A percentile compares a stretch with the other conserved stretches of the same genome.
Conservation (phyloP, 176 grass and related monocot genomes). For the Ananas comosus region DNA sequence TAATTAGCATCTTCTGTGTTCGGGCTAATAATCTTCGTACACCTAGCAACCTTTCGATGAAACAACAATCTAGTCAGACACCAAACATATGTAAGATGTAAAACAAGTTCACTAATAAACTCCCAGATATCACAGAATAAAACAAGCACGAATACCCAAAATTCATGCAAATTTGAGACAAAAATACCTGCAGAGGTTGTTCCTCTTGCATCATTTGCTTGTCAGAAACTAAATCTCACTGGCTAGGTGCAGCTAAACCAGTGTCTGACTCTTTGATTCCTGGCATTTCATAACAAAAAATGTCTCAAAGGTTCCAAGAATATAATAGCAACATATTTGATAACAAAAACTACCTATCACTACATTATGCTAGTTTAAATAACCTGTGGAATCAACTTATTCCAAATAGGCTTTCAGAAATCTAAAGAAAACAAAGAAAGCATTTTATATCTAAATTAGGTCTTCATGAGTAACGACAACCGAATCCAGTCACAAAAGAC, state of each 20-base stretch:
- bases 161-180: neutral
- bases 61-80: neutral
- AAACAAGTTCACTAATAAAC: neutral
- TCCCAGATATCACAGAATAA: neutral
- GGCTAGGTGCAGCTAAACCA: constrained; percentile 78
- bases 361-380: neutral
- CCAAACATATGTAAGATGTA: neutral
- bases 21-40: constrained; percentile 93
- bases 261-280: constrained; percentile 98
- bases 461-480: no score
- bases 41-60: constrained; percentile 66
- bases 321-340: neutral
- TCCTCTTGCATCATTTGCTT: constrained; percentile 99
- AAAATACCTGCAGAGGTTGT: constrained; percentile 66
- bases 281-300: constrained; percentile 17
- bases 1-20: constrained; percentile 96
- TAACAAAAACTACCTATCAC: neutral
- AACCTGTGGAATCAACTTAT: no score
- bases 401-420: no score
- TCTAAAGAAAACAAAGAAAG: no score
- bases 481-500: no score
- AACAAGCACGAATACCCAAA: neutral
- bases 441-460: no score
- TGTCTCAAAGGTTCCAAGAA: neutral
- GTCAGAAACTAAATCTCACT: constrained; percentile 96